Evolutionary conservation across 2,329 filamentous ascomycete genomes (phyloP), one percentile per base, ranked within the genome.

Genomic region (Phyllosticta capitalensis): DNA sequence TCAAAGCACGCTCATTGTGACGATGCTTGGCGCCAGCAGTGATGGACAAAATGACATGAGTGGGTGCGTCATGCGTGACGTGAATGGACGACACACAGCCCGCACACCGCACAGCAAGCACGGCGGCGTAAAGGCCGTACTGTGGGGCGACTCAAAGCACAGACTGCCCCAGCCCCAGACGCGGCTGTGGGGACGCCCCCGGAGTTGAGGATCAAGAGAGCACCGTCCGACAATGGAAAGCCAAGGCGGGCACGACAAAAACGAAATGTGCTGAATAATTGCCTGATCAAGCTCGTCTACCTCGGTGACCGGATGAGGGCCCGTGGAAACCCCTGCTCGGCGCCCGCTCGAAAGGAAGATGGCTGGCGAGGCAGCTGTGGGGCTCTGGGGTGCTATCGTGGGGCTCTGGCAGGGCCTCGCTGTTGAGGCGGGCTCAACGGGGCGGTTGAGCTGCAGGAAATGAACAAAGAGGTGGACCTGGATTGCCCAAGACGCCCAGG

Each of bases 321-420:
- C 45, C 38, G 17, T n/a, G 38, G 24, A 10, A 50, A 20, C 54
- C 38, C 30, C 60, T 20, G 30, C 28, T 7, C 64, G 57, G 60
- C 61, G 60, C 63, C 73, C 71, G 71, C 70, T 71, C 67, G 63
- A 72, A 71, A 63, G 69, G 70, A 69, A 68, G 65, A 69, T 70
- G 70, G 71, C 51, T 45, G 38, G 14, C 14, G 38, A 45, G 20
- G 45, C 6, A 12, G 28, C 1, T 38, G 45, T 52, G 52, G 45
- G 22, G 53, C 53, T 38, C 45, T 38, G 52, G 53, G 53, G 58
- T 51, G 52, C 48, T 26, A 38, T 26, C 48, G 19, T 38, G 52
- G 52, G 58, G 52, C 58, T 52, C 30, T 2, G 19, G 14, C 38
- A 45, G 38, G 38, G 14, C 14, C 38, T 45, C 38, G 38, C 38